These are phyloP conservation scores for Ceratonia siliqua DNA, from an alignment of 306 rosid genomes.

Conservation along the genomic window DNA sequence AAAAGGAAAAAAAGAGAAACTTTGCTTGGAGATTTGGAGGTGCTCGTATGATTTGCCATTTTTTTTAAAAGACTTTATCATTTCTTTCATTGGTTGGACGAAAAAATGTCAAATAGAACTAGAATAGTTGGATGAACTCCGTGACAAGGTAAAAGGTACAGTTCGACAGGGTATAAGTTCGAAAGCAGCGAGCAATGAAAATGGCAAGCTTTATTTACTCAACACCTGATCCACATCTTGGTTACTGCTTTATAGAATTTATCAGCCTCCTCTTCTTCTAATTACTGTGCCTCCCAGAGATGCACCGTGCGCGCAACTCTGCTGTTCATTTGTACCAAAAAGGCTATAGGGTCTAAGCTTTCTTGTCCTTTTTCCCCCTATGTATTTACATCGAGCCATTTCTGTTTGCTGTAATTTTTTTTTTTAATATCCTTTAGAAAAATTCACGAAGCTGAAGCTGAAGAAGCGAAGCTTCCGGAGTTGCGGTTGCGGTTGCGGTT, in stretches of 20 bases:
- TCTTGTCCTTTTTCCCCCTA: not conserved
- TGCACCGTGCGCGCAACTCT: not conserved
- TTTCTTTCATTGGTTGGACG: conserved; percentile 21
- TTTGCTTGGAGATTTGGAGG: conserved; percentile 37
- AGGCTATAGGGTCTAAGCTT: not conserved
- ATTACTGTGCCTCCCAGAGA: not conserved
- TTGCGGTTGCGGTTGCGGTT: not conserved
- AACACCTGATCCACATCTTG: conserved; percentile 13
- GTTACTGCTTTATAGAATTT: not conserved
- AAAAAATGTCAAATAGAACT: not conserved
- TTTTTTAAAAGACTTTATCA: not conserved
- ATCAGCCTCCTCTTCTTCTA: not conserved
- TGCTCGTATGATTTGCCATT: conserved; percentile 5
- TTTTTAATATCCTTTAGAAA: not conserved
- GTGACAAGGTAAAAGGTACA: conserved; percentile 14
- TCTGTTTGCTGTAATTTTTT: not conserved
- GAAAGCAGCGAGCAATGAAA: conserved; percentile 41
- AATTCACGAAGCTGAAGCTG: not conserved
- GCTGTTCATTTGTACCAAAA: not conserved
- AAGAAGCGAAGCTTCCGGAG: not conserved
- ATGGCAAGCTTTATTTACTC: conserved; percentile 34
- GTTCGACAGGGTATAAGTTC: not conserved
- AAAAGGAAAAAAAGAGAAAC: conserved; percentile 20
- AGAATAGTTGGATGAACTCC: not conserved
- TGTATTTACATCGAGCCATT: not conserved